These are phyloP conservation scores for Hyphodiscus sp. DNA, from an alignment of 2,329 filamentous ascomycete species.

Conservation along the genomic window DNA sequence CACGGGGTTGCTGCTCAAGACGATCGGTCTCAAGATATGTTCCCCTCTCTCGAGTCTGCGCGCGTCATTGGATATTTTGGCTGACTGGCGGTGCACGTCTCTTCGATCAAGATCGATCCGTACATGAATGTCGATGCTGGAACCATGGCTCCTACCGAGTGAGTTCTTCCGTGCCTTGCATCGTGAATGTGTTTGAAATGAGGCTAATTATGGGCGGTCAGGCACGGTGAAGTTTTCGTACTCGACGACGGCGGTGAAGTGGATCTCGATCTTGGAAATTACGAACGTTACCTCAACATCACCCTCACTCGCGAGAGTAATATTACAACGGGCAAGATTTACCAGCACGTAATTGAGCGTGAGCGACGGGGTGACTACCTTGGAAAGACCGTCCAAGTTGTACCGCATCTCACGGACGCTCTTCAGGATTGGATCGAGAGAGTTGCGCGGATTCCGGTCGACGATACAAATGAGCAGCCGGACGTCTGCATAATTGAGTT, in stretches of 20 bases:
- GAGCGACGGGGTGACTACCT: slow-evolving; percentile 61
- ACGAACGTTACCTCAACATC: slow-evolving; percentile 75
- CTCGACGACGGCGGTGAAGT: slow-evolving; percentile 75
- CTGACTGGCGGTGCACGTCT: slow-evolving; percentile 43
- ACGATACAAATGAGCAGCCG: slow-evolving; percentile 73
- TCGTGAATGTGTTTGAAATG: slow-evolving; percentile 19
- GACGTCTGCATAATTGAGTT: slow-evolving; percentile 84
- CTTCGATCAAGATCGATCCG: slow-evolving; percentile 64
- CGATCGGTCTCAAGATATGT: slow-evolving; percentile 70
- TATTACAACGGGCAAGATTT: slow-evolving; percentile 97
- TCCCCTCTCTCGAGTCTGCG: slow-evolving; percentile 9
- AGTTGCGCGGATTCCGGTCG: slow-evolving; percentile 78
- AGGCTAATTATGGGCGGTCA: slow-evolving; percentile 33
- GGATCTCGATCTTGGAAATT: slow-evolving; percentile 70
- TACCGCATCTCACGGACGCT: slow-evolving; percentile 85
- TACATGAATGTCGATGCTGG: slow-evolving; percentile 75
- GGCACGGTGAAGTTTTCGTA: slow-evolving; percentile 86
- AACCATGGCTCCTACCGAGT: slow-evolving; percentile 55
- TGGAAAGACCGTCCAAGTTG: slow-evolving; percentile 82
- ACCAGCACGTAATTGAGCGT: slow-evolving; percentile 77
- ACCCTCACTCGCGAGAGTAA: slow-evolving; percentile 82
- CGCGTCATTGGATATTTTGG: slow-evolving; percentile 1
- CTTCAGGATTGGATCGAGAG: slow-evolving; percentile 91
- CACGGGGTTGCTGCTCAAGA: slow-evolving; percentile 72
- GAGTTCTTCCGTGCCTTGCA: slow-evolving; percentile 20